Base-by-base conservation (phyloP, 768 basidiomycete species). In the Suillus ampliporus region DNA sequence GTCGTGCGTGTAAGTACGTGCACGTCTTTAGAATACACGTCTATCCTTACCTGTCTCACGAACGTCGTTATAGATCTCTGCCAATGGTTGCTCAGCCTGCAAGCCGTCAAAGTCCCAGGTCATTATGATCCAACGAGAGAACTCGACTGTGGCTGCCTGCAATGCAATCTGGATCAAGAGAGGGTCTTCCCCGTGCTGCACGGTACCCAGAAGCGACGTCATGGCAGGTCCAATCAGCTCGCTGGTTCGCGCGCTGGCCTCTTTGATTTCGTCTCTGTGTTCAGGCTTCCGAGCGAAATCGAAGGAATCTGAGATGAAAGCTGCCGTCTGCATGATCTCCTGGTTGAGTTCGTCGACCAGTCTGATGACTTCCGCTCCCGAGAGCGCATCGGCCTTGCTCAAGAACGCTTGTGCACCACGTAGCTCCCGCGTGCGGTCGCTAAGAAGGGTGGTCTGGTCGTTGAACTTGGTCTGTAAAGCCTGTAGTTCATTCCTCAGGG, bases 301-400 rank as follows among this genome's bases (percentile, higher is more conserved):
- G 43, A 69, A 77, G 31, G 73, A 69, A 35, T 84, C 83, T 0
- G 81, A 77, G 56, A 85, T 79, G 66, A 79, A 75, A 28, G 82
- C 80, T 4, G 79, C 69, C 14, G 74, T 72, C 62, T 86, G 84
- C 43, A 82, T 72, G 26, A 84, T 81, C 65, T 86, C 84, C 26
- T 74, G 70, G 64, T 86, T 85, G 61, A 85, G 68, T 0, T 73
- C 70, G 31, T 83, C 78, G 35, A 81, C 70, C 5, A 74, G 60
- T 0, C 68, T n/a, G 11, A 77, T 76, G 56, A 83, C 77, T 11
- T 85, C 84, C 0, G 79, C 77, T 1, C 78, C 81, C 0, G 84
- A 81, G 61, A 80, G 73, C 0, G 66, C 64, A 57, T 85, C 84
- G 19, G 77, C 72, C 41, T 77, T 82, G 2, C 77, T 78, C 69